Base-by-base conservation (phyloP, 148 eudicot genomes). In the Silene conica region DNA sequence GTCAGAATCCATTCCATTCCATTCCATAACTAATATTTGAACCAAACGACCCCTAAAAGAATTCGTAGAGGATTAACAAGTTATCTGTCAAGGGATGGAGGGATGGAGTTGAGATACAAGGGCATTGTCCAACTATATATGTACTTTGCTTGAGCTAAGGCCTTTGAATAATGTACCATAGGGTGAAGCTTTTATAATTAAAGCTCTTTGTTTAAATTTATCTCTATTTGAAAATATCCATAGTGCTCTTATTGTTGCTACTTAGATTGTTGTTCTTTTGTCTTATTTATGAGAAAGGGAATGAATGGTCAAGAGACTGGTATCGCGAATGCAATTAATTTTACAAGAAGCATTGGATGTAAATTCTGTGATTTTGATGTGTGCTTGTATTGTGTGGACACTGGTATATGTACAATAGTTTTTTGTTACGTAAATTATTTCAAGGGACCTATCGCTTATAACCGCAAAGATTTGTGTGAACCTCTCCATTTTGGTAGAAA, bases 281-380 rank as follows among this genome's bases (percentile, higher is more conserved):
- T 1, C 55, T 50, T 50, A 18, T 50, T 12, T 12, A 13, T 50
- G 55, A 2, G 55, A 50, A 12, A 56, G 25, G 38, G n/a, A 11
- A 31, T 71, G 74, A 71, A 71, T 57, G 52, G 16, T 56, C 41
- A 26, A 18, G n/a, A 20, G 63, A 71, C 19, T 26, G 15, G 15
- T 31, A 26, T 1, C 5, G 22, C 14, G 12, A 26, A 28, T 63
- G 66, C 5, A 4, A 23, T 18, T 18, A n/a, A 43, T 61, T 41
- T 0, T 22, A 8, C 4, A 10, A 14, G 67, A 61, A 15, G 21
- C 45, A 71, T 71, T 61, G 58, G 20, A 45, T 5, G 19, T 67
- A 41, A 45, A 2, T 45, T 19, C 14, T 52, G 16, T 70, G 45
- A 8, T 5, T 11, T 23, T 15, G 59, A 22, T 70, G 73, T 16